Evolutionary conservation across 2,329 filamentous ascomycete genomes (phyloP).

Genomic region (Passalora sequoiae): DNA sequence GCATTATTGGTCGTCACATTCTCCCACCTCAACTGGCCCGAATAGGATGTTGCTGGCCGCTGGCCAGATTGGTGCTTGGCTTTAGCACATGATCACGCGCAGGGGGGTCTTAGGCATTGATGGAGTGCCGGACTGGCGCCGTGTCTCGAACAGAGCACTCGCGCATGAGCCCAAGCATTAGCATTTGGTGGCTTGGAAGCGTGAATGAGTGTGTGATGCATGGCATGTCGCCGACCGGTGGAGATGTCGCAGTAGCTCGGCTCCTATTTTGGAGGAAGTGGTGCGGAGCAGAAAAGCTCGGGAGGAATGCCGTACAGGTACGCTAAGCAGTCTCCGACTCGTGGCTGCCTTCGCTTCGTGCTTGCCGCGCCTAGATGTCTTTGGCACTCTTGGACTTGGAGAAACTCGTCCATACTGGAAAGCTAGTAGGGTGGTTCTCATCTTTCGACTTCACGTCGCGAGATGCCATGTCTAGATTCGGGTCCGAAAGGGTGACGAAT

Average conservation of each 20-base stretch:
- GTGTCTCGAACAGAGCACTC: neutral
- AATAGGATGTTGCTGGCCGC: neutral
- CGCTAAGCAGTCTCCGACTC: neutral
- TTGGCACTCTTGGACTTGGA: neutral
- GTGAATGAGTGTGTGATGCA: neutral
- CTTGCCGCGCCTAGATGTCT: neutral
- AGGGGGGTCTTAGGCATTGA: too few species aligned
- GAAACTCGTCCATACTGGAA: neutral
- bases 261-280: slow-evolving; percentile 1
- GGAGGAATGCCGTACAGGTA: slow-evolving; percentile 6
- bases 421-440: neutral
- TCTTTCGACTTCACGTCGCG: neutral
- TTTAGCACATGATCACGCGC: neutral
- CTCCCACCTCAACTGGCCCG: neutral
- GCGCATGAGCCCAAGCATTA: neutral
- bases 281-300: neutral
- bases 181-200: slow-evolving; percentile 4
- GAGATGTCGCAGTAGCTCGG: slow-evolving; percentile 9
- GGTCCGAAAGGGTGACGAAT: too few species aligned
- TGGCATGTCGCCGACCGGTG: slow-evolving; percentile 7
- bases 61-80: neutral
- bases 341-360: slow-evolving; percentile 4
- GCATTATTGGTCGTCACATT: neutral
- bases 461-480: neutral
- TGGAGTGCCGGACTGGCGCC: slow-evolving; percentile 2